Conservation (phyloP, 1,139 yeast species). For the Yamadazyma songkhlaensis region DNA sequence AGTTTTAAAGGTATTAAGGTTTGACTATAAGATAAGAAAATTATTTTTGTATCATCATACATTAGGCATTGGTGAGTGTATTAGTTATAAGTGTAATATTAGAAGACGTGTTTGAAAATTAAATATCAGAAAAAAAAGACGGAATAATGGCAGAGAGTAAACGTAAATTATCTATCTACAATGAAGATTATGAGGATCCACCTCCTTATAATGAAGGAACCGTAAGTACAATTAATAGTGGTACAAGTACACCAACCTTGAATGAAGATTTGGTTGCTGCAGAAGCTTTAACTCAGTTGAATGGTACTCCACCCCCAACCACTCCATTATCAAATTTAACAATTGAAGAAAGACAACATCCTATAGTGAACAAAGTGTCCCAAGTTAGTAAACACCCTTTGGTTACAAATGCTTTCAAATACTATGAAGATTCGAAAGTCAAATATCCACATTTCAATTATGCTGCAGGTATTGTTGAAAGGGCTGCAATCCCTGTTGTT, state of each 20-base stretch:
- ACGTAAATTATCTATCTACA: slow-evolving; percentile 6
- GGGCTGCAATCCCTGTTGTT: slow-evolving; percentile 59
- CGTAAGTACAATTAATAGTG: slow-evolving; percentile 4
- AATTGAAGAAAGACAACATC: slow-evolving; percentile 26
- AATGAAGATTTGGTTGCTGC: slow-evolving; percentile 27
- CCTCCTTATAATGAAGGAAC: slow-evolving; percentile 4
- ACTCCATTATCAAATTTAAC: slow-evolving; percentile 15
- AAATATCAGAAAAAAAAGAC: not conserved
- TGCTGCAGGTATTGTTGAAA: slow-evolving; percentile 66
- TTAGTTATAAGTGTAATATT: too few species aligned
- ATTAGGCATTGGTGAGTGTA: too few species aligned
- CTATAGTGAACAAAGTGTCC: slow-evolving; percentile 43
- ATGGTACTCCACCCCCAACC: slow-evolving; percentile 15
- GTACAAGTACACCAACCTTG: slow-evolving; percentile 7
- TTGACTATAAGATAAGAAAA: too few species aligned
- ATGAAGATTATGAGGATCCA: slow-evolving; percentile 2
- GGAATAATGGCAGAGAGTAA: slow-evolving; percentile 6
- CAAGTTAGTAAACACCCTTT: slow-evolving; percentile 47
- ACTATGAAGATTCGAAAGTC: slow-evolving; percentile 54
- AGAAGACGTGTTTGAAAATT: not conserved
- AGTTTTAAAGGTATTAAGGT: not conserved
- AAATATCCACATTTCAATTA: slow-evolving; percentile 59
- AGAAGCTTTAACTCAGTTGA: slow-evolving; percentile 39
- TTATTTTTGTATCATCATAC: too few species aligned
- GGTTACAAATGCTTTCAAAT: slow-evolving; percentile 57